phyloP scores from a whole-genome alignment of 1,284 basidiomycete genomes.

The Stygiomarasmius scandens region DNA sequence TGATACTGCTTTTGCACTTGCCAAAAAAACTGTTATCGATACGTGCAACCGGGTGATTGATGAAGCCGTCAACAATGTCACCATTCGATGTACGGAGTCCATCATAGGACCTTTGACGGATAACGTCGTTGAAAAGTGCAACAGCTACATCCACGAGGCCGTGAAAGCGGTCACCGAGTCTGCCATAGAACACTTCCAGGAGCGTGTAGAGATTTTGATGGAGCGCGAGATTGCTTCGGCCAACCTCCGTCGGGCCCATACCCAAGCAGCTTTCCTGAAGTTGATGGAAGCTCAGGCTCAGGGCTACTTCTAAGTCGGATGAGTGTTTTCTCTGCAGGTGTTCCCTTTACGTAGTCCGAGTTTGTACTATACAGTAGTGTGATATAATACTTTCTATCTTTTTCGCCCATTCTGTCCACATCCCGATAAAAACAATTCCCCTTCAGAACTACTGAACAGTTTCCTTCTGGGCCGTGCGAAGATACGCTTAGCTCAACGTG shows the following conservation, averaged over 20 bases:
- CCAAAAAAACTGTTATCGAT: neutral
- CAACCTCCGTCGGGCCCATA: neutral
- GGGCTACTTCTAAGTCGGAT: too few species aligned
- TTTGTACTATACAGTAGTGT: too few species aligned
- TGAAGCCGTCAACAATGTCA: conserved; percentile 3
- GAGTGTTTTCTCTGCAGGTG: too few species aligned
- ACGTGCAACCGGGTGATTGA: conserved; percentile 4
- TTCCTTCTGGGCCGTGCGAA: too few species aligned
- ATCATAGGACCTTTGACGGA: conserved; percentile 4
- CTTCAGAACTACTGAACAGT: too few species aligned
- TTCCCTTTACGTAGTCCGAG: too few species aligned
- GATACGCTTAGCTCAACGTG: too few species aligned
- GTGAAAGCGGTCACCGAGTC: conserved; percentile 1
- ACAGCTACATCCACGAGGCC: neutral
- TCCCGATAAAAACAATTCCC: too few species aligned
- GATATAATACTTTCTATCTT: too few species aligned
- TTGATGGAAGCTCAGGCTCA: too few species aligned
- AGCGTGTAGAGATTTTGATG: conserved; percentile 11
- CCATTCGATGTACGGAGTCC: neutral
- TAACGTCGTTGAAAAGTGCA: neutral
- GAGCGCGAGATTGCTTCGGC: conserved; percentile 8
- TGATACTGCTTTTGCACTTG: conserved; percentile 1
- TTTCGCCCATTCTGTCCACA: too few species aligned
- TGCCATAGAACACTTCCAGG: conserved; percentile 12
- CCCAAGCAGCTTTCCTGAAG: neutral